phyloP scores from a whole-genome alignment of 148 eudicot species.

The Drosera capensis region DNA sequence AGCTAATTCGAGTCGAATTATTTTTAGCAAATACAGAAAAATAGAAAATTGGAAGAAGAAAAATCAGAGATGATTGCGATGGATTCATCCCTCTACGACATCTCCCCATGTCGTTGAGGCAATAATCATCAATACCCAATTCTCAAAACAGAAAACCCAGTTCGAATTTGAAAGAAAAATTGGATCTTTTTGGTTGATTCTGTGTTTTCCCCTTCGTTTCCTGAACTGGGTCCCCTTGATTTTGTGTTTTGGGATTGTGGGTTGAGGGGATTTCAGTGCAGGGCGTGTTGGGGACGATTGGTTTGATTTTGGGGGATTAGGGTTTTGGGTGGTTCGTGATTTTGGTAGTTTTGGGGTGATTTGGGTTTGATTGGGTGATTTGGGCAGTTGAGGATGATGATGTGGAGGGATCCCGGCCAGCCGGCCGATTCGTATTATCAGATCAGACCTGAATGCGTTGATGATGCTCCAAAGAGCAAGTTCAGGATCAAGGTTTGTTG shows the following conservation, averaged over 20 bases:
- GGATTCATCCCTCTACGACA: too few species aligned
- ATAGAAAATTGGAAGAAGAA: too few species aligned
- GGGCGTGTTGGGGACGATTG: slow-evolving; percentile 7
- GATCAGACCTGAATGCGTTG: slow-evolving; percentile 70
- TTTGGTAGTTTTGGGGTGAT: slow-evolving; percentile 7
- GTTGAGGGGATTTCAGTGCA: slow-evolving; percentile 13
- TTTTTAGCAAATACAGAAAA: too few species aligned
- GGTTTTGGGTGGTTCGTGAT: slow-evolving; percentile 4
- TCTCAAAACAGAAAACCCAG: too few species aligned
- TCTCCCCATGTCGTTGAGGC: too few species aligned
- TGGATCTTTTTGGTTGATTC: too few species aligned
- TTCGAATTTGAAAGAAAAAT: too few species aligned
- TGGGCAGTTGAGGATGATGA: slow-evolving; percentile 12
- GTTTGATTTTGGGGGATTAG: slow-evolving; percentile 3
- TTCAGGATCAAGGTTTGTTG: slow-evolving; percentile 96
- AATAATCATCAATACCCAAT: too few species aligned
- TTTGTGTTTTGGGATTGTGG: slow-evolving; percentile 3
- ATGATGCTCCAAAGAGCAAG: slow-evolving; percentile 82
- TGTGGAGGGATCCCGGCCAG: slow-evolving; percentile 70
- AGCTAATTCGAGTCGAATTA: too few species aligned
- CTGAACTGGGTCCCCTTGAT: slow-evolving; percentile 17
- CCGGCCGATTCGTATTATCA: slow-evolving; percentile 78
- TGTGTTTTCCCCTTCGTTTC: slow-evolving; percentile 11
- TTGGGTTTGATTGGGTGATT: background rate
- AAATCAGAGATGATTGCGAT: too few species aligned